Conservation (phyloP, 768 basidiomycete genomes). For the Ramaria sp. region DNA sequence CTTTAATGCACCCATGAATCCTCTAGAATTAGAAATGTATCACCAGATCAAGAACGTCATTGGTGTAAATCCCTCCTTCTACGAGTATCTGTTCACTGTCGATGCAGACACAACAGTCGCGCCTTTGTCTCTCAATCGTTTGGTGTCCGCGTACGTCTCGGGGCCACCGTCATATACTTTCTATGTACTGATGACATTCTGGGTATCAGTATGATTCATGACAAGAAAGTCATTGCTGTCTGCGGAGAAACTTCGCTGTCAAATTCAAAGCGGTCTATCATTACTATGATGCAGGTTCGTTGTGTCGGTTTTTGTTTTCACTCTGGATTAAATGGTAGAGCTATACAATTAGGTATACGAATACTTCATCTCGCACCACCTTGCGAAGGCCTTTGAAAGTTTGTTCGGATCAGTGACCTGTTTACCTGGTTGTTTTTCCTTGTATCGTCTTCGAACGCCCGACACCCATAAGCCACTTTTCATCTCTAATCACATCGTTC, state of each 20-base stretch:
- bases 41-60: conserved; percentile 99
- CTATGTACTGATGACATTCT: neutral
- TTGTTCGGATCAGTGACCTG: conserved; percentile 98
- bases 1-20: conserved; percentile 94
- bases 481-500: conserved; percentile 81
- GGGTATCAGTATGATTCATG: conserved; percentile 78
- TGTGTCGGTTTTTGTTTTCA: neutral
- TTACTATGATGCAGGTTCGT: conserved; percentile 91
- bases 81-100: conserved; percentile 89
- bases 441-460: conserved; percentile 88
- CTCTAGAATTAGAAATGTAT: conserved; percentile 94
- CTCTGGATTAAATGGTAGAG: neutral
- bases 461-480: conserved; percentile 94
- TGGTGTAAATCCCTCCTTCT: conserved; percentile 97
- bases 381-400: conserved; percentile 96
- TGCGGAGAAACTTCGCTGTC: conserved; percentile 92
- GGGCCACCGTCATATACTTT: neutral
- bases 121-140: conserved; percentile 74
- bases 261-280: conserved; percentile 89
- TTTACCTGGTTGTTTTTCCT: conserved; percentile 97
- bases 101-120: conserved; percentile 95
- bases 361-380: conserved; percentile 98
- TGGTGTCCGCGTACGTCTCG: conserved; percentile 79
- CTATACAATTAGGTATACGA: conserved; percentile 67
- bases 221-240: conserved; percentile 86